Evolutionary conservation across 1,139 yeast species (phyloP).

Genomic region (Kluyveromyces sp.): DNA sequence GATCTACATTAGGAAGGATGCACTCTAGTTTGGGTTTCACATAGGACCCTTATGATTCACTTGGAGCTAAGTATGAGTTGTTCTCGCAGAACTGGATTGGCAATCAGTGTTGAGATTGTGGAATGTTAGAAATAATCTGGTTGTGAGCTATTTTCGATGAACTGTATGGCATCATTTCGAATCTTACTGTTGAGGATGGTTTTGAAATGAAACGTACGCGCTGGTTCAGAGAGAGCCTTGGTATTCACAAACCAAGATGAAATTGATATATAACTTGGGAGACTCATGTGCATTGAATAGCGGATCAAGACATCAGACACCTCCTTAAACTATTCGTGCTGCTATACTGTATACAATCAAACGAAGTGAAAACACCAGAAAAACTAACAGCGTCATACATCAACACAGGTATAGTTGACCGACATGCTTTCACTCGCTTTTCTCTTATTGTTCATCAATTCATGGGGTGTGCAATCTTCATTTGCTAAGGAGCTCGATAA

Average conservation of each 20-base stretch:
- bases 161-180: too few species aligned
- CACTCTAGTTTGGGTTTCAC: too few species aligned
- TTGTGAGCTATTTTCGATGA: too few species aligned
- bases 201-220: background rate
- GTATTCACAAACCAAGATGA: background rate
- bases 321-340: too few species aligned
- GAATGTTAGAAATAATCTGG: too few species aligned
- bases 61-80: too few species aligned
- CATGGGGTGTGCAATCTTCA: constrained; percentile 7
- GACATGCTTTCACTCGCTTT: background rate
- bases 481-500: constrained; percentile 16
- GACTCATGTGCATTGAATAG: background rate
- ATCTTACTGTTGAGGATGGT: background rate
- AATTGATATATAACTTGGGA: background rate
- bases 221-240: background rate
- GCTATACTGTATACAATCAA: too few species aligned
- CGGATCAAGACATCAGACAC: background rate
- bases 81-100: too few species aligned
- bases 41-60: too few species aligned
- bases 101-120: too few species aligned
- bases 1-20: background rate
- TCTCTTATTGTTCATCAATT: background rate
- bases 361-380: too few species aligned
- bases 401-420: too few species aligned
- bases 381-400: background rate